Evolutionary conservation across 1,139 yeast species (phyloP).

Genomic region (Geotrichum europaeum): DNA sequence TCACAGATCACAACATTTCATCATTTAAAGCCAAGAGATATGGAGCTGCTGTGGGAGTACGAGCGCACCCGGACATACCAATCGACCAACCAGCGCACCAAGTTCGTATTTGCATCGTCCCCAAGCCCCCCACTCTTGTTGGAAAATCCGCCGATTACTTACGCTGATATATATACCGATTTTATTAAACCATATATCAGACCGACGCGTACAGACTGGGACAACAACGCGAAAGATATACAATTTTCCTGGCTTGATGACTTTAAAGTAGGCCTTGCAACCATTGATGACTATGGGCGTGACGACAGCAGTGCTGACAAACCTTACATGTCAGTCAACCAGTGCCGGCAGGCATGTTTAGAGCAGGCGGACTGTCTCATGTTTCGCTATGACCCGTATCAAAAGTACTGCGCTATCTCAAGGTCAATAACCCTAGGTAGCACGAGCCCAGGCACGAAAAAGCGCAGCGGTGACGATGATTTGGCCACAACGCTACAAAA

Average conservation of each 20-base stretch:
- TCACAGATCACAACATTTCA: slow-evolving; percentile 33
- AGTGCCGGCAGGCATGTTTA: slow-evolving; percentile 28
- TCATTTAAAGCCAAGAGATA: slow-evolving; percentile 31
- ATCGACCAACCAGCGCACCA: slow-evolving; percentile 1
- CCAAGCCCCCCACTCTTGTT: slow-evolving; percentile 10
- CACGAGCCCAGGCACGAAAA: slow-evolving; percentile 18
- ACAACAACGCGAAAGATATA: slow-evolving; percentile 29
- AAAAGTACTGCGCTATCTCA: slow-evolving; percentile 30
- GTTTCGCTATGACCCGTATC: slow-evolving; percentile 31
- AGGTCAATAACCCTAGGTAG: slow-evolving; percentile 28
- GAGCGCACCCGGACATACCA: slow-evolving; percentile 27
- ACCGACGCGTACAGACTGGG: slow-evolving; percentile 27
- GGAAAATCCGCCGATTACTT: slow-evolving; percentile 18
- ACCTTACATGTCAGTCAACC: slow-evolving; percentile 24
- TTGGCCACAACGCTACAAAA: slow-evolving; percentile 8
- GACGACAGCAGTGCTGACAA: slow-evolving; percentile 14
- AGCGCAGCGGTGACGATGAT: slow-evolving; percentile 20
- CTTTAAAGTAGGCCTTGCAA: slow-evolving; percentile 11
- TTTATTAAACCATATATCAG: slow-evolving; percentile 27
- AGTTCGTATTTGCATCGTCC: slow-evolving; percentile 11
- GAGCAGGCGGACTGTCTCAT: slow-evolving; percentile 27
- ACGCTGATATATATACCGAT: slow-evolving; percentile 26
- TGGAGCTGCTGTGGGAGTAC: slow-evolving; percentile 35
- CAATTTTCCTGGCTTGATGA: slow-evolving; percentile 25
- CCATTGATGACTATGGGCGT: slow-evolving; percentile 12